phyloP scores from a whole-genome alignment of 805 yeast genomes.

The Barnettozyma siamensis region DNA sequence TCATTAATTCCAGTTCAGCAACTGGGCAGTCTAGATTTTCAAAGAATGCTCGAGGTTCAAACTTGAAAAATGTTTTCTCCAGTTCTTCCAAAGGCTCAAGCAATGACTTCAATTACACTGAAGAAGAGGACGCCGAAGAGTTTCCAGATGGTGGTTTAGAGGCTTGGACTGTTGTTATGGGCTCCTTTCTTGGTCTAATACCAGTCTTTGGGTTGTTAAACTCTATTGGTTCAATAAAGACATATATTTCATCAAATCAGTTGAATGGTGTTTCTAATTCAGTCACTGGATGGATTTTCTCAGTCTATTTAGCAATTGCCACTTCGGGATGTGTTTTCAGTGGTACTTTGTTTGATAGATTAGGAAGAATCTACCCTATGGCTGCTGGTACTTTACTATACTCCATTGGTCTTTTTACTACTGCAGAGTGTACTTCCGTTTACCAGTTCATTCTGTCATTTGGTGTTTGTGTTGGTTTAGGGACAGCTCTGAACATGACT shows the following conservation, averaged over 20 bases:
- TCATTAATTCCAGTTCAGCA: constrained; percentile 1
- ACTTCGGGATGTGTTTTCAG: constrained; percentile 47
- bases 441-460: constrained; percentile 61
- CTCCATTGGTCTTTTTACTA: constrained; percentile 48
- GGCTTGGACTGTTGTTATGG: constrained; percentile 56
- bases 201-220: constrained; percentile 57
- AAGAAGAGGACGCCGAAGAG: constrained; percentile 18
- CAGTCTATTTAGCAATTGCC: constrained; percentile 48
- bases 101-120: constrained; percentile 8
- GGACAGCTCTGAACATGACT: constrained; percentile 54
- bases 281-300: constrained; percentile 58
- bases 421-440: constrained; percentile 45
- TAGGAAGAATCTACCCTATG: constrained; percentile 47
- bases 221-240: constrained; percentile 60
- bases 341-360: constrained; percentile 58
- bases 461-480: constrained; percentile 51
- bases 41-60: not conserved
- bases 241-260: constrained; percentile 53
- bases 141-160: constrained; percentile 51
- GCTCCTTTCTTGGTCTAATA: constrained; percentile 52
- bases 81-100: constrained; percentile 2
- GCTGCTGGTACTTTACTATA: constrained; percentile 39
- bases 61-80: constrained; percentile 9
- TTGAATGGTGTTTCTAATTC: constrained; percentile 43
- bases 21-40: constrained; percentile 9